Conservation (phyloP, 495 filamentous ascomycete genomes). For the Chaetomium cochliodes region DNA sequence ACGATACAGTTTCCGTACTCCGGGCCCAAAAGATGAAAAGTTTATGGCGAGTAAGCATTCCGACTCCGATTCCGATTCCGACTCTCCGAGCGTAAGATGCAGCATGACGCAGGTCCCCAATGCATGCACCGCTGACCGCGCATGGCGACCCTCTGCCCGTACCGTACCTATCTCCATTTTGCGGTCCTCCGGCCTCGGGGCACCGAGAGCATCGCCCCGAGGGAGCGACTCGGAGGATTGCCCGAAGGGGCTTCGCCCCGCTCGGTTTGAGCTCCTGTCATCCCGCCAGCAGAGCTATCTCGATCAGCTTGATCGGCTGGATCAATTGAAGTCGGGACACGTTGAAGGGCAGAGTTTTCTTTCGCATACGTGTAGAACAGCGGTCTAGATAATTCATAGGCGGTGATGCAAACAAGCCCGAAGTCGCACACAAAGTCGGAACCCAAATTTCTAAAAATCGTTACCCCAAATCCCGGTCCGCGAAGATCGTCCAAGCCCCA, state of each 20-base stretch:
- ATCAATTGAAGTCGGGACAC: not conserved
- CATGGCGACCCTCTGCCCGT: too few relatives aligned
- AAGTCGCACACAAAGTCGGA: constrained; percentile 2
- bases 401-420: not conserved
- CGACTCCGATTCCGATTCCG: too few relatives aligned
- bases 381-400: not conserved
- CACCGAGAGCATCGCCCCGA: not conserved
- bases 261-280: not conserved
- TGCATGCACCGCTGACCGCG: not conserved
- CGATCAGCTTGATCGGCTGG: not conserved
- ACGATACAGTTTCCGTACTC: constrained; percentile 30
- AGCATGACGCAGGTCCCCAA: not conserved
- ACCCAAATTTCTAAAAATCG: not conserved
- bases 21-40: constrained; percentile 22
- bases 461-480: constrained; percentile 20
- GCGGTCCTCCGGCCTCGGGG: constrained; percentile 12
- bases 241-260: not conserved
- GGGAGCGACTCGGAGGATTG: not conserved
- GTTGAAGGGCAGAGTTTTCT: not conserved
- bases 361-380: not conserved
- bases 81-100: not conserved
- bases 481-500: constrained; percentile 11
- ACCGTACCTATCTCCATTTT: not conserved
- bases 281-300: too few relatives aligned
- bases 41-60: not conserved